Evolutionary conservation across 164 flowering plant species (phyloP).

Genomic region (Pachysandra terminalis): DNA sequence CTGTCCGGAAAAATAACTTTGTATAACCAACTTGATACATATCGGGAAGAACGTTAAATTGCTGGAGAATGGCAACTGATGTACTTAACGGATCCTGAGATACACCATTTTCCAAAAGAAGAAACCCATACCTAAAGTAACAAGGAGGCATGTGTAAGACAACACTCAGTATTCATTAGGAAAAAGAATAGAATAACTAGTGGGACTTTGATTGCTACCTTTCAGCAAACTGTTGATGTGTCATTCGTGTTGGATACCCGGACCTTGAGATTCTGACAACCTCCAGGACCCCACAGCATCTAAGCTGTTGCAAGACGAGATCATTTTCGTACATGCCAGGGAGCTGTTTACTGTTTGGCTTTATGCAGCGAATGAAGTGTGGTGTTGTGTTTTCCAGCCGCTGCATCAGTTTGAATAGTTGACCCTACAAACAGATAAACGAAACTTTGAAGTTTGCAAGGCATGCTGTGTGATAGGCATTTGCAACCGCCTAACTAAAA

Average conservation of each 20-base stretch:
- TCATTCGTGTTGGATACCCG: conserved; percentile 80
- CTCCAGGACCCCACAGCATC: conserved; percentile 79
- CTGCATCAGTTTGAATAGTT: conserved; percentile 79
- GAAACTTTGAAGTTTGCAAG: background rate
- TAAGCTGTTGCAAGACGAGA: conserved; percentile 75
- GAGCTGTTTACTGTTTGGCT: conserved; percentile 72
- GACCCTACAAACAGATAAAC: conserved; percentile 52
- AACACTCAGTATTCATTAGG: background rate
- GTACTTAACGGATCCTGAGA: conserved; percentile 67
- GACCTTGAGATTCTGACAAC: conserved; percentile 79
- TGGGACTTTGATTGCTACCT: conserved; percentile 38
- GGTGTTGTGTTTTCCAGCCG: conserved; percentile 78
- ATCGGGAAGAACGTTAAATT: conserved; percentile 70
- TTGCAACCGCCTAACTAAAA: background rate
- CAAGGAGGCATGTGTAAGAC: background rate
- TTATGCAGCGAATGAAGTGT: conserved; percentile 90
- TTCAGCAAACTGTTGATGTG: conserved; percentile 80
- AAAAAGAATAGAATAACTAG: background rate
- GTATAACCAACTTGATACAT: conserved; percentile 93
- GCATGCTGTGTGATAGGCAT: background rate
- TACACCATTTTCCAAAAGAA: conserved; percentile 31
- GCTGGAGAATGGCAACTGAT: conserved; percentile 71
- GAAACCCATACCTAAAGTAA: conserved; percentile 67
- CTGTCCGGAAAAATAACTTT: conserved; percentile 74
- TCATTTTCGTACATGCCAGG: conserved; percentile 72